Percentiles rank a stretch among this genome's conserved stretches.
Conservation (phyloP, 805 yeast species). For the Isabelozyma heimii region DNA sequence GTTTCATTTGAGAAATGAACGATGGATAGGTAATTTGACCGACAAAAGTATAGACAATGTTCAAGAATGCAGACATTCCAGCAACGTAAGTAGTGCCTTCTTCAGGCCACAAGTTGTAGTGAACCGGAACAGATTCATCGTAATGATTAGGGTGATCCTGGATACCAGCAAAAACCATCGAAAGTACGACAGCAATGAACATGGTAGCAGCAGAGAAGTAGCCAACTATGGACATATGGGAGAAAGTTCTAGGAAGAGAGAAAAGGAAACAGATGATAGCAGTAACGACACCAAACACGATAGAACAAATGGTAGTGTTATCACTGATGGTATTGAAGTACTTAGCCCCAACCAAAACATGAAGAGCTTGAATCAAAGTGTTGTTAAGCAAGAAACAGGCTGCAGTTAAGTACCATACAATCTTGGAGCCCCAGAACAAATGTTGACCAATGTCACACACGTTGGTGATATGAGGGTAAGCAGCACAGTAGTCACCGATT, state of each 20-base stretch:
- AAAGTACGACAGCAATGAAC: slow-evolving; percentile 53
- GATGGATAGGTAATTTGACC: slow-evolving; percentile 66
- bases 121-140: slow-evolving; percentile 35
- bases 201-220: slow-evolving; percentile 55
- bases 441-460: slow-evolving; percentile 61
- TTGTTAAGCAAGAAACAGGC: slow-evolving; percentile 53
- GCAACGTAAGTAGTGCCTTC: slow-evolving; percentile 51
- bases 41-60: slow-evolving; percentile 61
- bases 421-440: slow-evolving; percentile 47
- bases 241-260: slow-evolving; percentile 56
- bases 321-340: slow-evolving; percentile 53
- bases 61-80: slow-evolving; percentile 55
- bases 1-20: slow-evolving; percentile 57
- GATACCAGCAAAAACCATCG: slow-evolving; percentile 53
- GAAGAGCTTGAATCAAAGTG: slow-evolving; percentile 57
- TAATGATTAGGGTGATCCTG: slow-evolving; percentile 48
- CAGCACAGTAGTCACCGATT: slow-evolving; percentile 53
- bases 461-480: slow-evolving; percentile 49
- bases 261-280: slow-evolving; percentile 48
- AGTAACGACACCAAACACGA: slow-evolving; percentile 50
- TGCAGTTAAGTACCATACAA: slow-evolving; percentile 60
- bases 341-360: slow-evolving; percentile 58
- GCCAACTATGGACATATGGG: slow-evolving; percentile 50
- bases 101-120: slow-evolving; percentile 48
- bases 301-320: slow-evolving; percentile 48